A percentile compares a stretch with the other conserved stretches of the same genome.
Conservation (phyloP, 805 yeast genomes). For the Wickerhamomyces queroliae region DNA sequence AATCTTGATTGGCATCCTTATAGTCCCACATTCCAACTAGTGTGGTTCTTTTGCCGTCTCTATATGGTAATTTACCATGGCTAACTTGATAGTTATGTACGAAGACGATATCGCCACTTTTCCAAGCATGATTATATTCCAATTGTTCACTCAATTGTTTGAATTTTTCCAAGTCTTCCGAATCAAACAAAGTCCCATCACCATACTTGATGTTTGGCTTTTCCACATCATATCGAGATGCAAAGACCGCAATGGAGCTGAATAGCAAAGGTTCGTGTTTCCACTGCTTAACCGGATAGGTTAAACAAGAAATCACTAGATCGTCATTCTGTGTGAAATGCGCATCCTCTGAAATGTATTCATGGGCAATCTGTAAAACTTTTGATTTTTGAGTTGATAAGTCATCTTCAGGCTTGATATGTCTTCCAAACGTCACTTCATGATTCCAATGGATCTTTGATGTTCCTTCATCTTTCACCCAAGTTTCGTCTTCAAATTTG, state of each 20-base stretch:
- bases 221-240: slow-evolving; percentile 9
- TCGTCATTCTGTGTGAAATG: slow-evolving; percentile 23
- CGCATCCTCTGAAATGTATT: slow-evolving; percentile 22
- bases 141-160: slow-evolving; percentile 15
- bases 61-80: slow-evolving; percentile 29
- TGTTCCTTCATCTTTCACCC: slow-evolving; percentile 16
- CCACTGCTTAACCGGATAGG: slow-evolving; percentile 15
- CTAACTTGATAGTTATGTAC: slow-evolving; percentile 30
- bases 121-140: slow-evolving; percentile 26
- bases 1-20: slow-evolving; percentile 1
- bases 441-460: slow-evolving; percentile 23
- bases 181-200: slow-evolving; percentile 15
- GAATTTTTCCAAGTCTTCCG: slow-evolving; percentile 13
- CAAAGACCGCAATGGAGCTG: slow-evolving; percentile 22
- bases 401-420: slow-evolving; percentile 19
- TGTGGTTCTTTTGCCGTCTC: slow-evolving; percentile 24
- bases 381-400: slow-evolving; percentile 20
- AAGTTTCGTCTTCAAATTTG: slow-evolving; percentile 20
- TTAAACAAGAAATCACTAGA: slow-evolving; percentile 25
- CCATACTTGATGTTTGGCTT: slow-evolving; percentile 13
- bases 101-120: slow-evolving; percentile 27
- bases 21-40: slow-evolving; percentile 33
- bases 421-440: slow-evolving; percentile 26
- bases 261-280: slow-evolving; percentile 18
- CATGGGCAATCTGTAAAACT: slow-evolving; percentile 20